Conservation (phyloP, 2,329 filamentous ascomycete genomes). For the Pseudogymnoascus verrucosus region DNA sequence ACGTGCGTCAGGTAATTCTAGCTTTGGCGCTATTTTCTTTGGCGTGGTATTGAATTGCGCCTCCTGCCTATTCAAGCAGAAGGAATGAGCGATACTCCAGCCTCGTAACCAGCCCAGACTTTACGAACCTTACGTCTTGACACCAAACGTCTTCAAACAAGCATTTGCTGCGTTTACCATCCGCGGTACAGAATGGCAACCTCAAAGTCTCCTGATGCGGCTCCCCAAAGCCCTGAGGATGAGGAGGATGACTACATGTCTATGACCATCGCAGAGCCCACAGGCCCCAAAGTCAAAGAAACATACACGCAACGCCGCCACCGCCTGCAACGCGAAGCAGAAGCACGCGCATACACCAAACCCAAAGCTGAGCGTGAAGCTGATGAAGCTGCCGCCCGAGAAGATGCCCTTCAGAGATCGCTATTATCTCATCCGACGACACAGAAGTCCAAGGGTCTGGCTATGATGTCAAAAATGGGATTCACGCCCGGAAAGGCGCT, state of each 20-base stretch:
- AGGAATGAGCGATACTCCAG: not conserved
- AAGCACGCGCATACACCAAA: constrained; percentile 58
- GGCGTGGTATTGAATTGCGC: not conserved
- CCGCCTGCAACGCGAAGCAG: constrained; percentile 48
- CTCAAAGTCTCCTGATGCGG: not conserved
- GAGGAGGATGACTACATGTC: constrained; percentile 96
- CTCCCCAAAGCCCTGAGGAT: not conserved
- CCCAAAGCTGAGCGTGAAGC: constrained; percentile 79
- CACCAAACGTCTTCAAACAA: not conserved
- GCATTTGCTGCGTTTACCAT: not conserved
- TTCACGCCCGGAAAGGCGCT: constrained; percentile 70
- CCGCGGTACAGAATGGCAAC: not conserved
- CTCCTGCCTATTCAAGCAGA: not conserved
- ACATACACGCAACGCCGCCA: constrained; percentile 50
- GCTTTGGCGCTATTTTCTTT: not conserved
- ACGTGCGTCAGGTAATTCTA: not conserved
- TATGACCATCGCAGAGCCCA: constrained; percentile 74
- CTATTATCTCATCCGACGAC: constrained; percentile 50
- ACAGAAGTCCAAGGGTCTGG: constrained; percentile 72
- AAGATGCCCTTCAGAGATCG: constrained; percentile 68
- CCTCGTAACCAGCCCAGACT: not conserved
- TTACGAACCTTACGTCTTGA: not conserved
- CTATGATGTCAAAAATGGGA: constrained; percentile 96
- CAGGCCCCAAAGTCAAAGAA: constrained; percentile 41
- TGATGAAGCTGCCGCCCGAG: constrained; percentile 62